phyloP scores from a whole-genome alignment of 2,329 filamentous ascomycete species.

The Trichoderma harzianum region DNA sequence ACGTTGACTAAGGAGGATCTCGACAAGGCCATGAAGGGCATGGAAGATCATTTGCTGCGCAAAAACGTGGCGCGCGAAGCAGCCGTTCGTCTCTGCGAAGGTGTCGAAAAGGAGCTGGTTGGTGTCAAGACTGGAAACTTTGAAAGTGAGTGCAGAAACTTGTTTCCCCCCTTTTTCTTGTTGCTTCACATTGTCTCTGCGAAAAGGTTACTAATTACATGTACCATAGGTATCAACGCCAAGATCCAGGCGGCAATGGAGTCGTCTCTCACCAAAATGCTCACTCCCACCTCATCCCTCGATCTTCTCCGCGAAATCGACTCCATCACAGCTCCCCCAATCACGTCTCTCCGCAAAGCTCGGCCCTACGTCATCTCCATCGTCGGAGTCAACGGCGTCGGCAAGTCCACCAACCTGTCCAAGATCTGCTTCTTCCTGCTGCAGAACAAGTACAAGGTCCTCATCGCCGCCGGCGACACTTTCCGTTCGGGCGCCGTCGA shows the following conservation, averaged over 20 bases:
- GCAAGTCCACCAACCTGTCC: slow-evolving; percentile 95
- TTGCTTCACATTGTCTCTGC: not conserved
- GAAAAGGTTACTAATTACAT: not conserved
- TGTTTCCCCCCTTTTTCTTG: not conserved
- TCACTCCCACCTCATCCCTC: slow-evolving; percentile 91
- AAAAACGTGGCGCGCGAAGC: slow-evolving; percentile 98
- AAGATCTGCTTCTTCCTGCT: slow-evolving; percentile 98
- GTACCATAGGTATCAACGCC: slow-evolving; percentile 61
- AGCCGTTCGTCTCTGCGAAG: slow-evolving; percentile 83
- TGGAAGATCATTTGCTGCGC: slow-evolving; percentile 90
- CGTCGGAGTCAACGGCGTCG: slow-evolving; percentile 96
- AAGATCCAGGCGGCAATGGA: slow-evolving; percentile 86
- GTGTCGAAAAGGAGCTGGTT: slow-evolving; percentile 84
- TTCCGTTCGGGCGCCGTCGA: slow-evolving; percentile 97
- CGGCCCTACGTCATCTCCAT: slow-evolving; percentile 97
- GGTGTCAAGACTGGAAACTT: slow-evolving; percentile 91
- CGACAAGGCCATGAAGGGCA: slow-evolving; percentile 87
- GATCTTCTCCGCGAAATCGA: slow-evolving; percentile 94
- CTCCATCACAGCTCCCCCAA: slow-evolving; percentile 65
- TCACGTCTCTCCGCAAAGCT: slow-evolving; percentile 57
- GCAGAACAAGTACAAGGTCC: slow-evolving; percentile 93
- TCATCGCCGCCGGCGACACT: slow-evolving; percentile 92
- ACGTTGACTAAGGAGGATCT: slow-evolving; percentile 84
- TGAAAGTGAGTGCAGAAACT: slow-evolving; percentile 57
- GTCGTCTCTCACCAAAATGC: slow-evolving; percentile 86